Conservation (phyloP, 2,329 filamentous ascomycete species). For the Xylaria sp. region DNA sequence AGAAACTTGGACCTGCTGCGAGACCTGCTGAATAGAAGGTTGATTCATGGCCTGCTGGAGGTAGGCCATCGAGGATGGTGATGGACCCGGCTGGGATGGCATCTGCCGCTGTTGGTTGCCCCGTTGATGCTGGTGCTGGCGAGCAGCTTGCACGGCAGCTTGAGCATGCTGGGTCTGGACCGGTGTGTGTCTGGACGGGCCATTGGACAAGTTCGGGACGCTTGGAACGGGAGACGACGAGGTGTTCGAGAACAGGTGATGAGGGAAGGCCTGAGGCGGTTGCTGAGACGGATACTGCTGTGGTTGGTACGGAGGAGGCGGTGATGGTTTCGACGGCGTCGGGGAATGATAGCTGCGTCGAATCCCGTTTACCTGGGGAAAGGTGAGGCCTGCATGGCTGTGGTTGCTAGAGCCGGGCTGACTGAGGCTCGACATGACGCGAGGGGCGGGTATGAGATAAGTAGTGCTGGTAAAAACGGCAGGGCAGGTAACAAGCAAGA, state of each 20-base stretch:
- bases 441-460: slow-evolving; percentile 8
- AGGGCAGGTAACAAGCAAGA: slow-evolving; percentile 9
- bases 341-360: slow-evolving; percentile 46
- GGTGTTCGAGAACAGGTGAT: slow-evolving; percentile 48
- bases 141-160: slow-evolving; percentile 27
- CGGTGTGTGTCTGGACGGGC: slow-evolving; percentile 42
- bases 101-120: slow-evolving; percentile 32
- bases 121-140: slow-evolving; percentile 34
- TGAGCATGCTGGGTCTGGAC: slow-evolving; percentile 41
- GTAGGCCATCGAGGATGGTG: slow-evolving; percentile 28
- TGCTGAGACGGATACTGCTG: slow-evolving; percentile 51
- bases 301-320: slow-evolving; percentile 49
- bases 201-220: slow-evolving; percentile 45
- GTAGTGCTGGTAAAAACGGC: slow-evolving; percentile 1
- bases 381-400: slow-evolving; percentile 49
- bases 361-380: slow-evolving; percentile 45
- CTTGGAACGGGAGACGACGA: slow-evolving; percentile 44
- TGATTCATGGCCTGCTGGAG: slow-evolving; percentile 33
- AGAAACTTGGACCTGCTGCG: slow-evolving; percentile 21
- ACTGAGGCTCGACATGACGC: slow-evolving; percentile 45
- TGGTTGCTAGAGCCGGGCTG: slow-evolving; percentile 43
- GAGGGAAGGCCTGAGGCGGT: slow-evolving; percentile 44
- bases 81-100: slow-evolving; percentile 30
- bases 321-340: slow-evolving; percentile 51
- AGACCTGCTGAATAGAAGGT: slow-evolving; percentile 25